A percentile compares a stretch with the other conserved stretches of the same genome.
phyloP scores from a whole-genome alignment of 2,329 filamentous ascomycete genomes.

The Byssothecium circinans region DNA sequence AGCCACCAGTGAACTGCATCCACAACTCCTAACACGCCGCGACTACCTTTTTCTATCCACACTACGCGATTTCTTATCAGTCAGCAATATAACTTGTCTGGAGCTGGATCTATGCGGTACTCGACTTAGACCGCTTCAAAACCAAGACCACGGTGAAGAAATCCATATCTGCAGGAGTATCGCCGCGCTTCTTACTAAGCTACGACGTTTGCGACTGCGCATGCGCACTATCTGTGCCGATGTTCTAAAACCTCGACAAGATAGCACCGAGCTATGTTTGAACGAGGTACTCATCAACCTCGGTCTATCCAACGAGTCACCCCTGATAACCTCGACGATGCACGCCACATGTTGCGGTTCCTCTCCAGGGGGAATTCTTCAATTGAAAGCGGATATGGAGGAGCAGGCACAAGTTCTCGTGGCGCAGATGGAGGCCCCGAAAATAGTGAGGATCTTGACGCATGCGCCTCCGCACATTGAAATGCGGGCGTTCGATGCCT shows the following conservation, averaged over 20 bases:
- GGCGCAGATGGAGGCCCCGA: slow-evolving; percentile 21
- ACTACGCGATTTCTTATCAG: slow-evolving; percentile 19
- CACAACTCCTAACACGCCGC: slow-evolving; percentile 12
- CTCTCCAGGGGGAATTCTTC: slow-evolving; percentile 8
- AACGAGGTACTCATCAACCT: slow-evolving; percentile 25
- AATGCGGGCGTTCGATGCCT: slow-evolving; percentile 23
- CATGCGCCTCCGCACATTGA: slow-evolving; percentile 18
- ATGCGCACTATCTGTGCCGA: slow-evolving; percentile 21
- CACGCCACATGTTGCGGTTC: slow-evolving; percentile 18
- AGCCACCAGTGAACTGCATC: slow-evolving; percentile 19
- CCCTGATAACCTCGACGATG: slow-evolving; percentile 12
- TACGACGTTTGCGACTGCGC: slow-evolving; percentile 28
- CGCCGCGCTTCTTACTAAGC: slow-evolving; percentile 46
- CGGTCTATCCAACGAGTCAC: slow-evolving; percentile 19
- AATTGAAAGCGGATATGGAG: no score
- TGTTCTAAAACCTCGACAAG: slow-evolving; percentile 20
- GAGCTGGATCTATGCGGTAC: slow-evolving; percentile 20
- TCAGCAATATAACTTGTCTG: slow-evolving; percentile 19
- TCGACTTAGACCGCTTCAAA: slow-evolving; percentile 13
- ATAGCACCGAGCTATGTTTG: slow-evolving; percentile 23
- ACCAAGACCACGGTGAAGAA: slow-evolving; percentile 15
- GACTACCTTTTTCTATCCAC: slow-evolving; percentile 21
- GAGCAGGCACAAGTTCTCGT: slow-evolving; percentile 24
- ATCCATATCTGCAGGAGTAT: slow-evolving; percentile 48
- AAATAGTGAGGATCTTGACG: slow-evolving; percentile 24